Conservation (phyloP, 202 grass and related monocot genomes). For the Setaria italica region DNA sequence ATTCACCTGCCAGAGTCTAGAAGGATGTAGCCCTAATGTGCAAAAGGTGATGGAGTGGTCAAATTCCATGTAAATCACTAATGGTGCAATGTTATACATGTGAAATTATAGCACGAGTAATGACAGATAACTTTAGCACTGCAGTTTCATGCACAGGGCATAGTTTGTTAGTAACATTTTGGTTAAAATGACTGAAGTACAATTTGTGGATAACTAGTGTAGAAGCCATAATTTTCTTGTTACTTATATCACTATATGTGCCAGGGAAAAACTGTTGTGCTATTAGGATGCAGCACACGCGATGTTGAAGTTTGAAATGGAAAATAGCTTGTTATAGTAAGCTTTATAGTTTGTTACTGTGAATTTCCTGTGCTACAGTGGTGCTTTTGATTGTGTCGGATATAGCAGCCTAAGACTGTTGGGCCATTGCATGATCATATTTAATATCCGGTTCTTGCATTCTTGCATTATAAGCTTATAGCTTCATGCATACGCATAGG, state of each 20-base stretch:
- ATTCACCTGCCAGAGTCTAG: background rate
- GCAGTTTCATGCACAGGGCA: constrained; percentile 6
- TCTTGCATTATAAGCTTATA: background rate
- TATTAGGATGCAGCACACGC: background rate
- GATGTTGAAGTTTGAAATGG: background rate
- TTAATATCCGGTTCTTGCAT: background rate
- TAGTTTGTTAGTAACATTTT: background rate
- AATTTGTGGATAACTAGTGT: background rate
- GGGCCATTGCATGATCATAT: background rate
- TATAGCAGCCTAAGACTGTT: background rate
- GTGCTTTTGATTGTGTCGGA: background rate
- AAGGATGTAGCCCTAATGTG: background rate
- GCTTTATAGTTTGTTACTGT: background rate
- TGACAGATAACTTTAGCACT: background rate
- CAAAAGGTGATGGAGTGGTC: background rate
- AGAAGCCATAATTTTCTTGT: background rate
- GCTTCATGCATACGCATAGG: background rate
- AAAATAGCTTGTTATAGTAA: constrained; percentile 1
- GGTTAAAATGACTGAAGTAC: constrained; percentile 7
- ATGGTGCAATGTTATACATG: background rate
- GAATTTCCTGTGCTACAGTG: constrained; percentile 6
- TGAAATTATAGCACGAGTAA: background rate
- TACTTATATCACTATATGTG: constrained; percentile 10
- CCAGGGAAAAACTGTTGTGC: background rate
- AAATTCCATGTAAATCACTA: constrained; percentile 6